Evolutionary conservation across 2,329 filamentous ascomycete species (phyloP), one percentile per base, ranked within the genome.

Genomic region (Cladosporium cucumerinum): DNA sequence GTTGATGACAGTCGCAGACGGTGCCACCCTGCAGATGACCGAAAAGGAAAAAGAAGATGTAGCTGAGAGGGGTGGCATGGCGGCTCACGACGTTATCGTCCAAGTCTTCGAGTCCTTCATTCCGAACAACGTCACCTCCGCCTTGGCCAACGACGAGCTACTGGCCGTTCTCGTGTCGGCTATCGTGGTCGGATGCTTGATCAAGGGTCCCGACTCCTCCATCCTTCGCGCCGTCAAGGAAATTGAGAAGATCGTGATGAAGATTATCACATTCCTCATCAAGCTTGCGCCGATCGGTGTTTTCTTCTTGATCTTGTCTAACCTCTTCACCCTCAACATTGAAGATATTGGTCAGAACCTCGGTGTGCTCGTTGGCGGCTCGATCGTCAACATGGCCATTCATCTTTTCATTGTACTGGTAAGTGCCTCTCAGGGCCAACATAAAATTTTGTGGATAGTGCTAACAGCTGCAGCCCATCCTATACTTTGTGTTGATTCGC

Each of bases 291-390:
- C 83, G 1, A 75, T 83, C 32, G 82, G 82, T 68, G 82, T 85
- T 61, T 85, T 85, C 73, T 84, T 82, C 73, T 74, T 84, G 43
- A 84, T 85, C 67, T 71, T 85, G 65, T 77, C 82, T 48, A 85
- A 85, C 69, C 71, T 85, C 49, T 79, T 84, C 73, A 79, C 75
- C 48, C 79, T 85, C 26, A 74, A 84, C 66, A 79, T 85, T 49
- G 74, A 69, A 5, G 74, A 80, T 10, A 82, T 84, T 46, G 83
- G 82, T 18, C 66, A 72, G 36, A 85, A 84, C 67, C 72, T 85
- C 2, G 83, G 82, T 16, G 73, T 84, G 2, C 74, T 85, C 14
- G 83, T 85, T 49, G 82, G 79, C 8, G 81, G 75, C 0, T 78
- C 79, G 0, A 70, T 85, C 6, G 74, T 74, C 30, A 79, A 78